A percentile compares a stretch with the other conserved stretches of the same genome.
Evolutionary conservation across 108 stramenopile genomes (phyloP).

Genomic region (Fistulifera solaris): DNA sequence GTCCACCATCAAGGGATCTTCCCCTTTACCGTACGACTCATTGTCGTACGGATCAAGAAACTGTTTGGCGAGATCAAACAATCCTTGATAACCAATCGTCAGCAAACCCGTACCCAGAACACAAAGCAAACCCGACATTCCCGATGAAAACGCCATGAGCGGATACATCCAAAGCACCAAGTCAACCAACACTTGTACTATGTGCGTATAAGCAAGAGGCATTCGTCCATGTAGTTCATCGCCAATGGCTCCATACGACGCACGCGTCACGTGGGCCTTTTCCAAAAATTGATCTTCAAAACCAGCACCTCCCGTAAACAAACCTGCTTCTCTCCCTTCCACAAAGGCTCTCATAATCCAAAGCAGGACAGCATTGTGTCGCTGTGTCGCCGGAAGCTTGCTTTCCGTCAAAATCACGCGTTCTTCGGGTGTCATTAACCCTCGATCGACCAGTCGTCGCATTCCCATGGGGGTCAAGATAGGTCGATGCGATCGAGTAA

Average conservation of each 20-base stretch:
- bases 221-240: conserved; percentile 81
- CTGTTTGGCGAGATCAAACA: conserved; percentile 88
- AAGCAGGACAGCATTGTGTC: conserved; percentile 79
- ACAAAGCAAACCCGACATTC: conserved; percentile 58
- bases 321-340: conserved; percentile 69
- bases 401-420: conserved; percentile 63
- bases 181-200: conserved; percentile 83
- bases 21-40: conserved; percentile 73
- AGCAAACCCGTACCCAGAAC: conserved; percentile 71
- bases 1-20: conserved; percentile 83
- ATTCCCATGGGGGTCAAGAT: conserved; percentile 81
- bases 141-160: conserved; percentile 67
- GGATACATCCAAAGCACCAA: conserved; percentile 84
- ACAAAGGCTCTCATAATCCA: conserved; percentile 78
- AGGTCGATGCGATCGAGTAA: conserved; percentile 82
- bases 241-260: conserved; percentile 78
- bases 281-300: conserved; percentile 82
- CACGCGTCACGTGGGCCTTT: conserved; percentile 78
- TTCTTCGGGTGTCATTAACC: conserved; percentile 68
- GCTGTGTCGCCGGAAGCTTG: conserved; percentile 71
- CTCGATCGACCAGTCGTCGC: conserved; percentile 75
- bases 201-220: conserved; percentile 90
- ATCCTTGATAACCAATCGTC: conserved; percentile 79
- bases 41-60: conserved; percentile 91
- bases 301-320: conserved; percentile 65